phyloP scores from a whole-genome alignment of 768 basidiomycete species.

The Rhizopogon sp. region DNA sequence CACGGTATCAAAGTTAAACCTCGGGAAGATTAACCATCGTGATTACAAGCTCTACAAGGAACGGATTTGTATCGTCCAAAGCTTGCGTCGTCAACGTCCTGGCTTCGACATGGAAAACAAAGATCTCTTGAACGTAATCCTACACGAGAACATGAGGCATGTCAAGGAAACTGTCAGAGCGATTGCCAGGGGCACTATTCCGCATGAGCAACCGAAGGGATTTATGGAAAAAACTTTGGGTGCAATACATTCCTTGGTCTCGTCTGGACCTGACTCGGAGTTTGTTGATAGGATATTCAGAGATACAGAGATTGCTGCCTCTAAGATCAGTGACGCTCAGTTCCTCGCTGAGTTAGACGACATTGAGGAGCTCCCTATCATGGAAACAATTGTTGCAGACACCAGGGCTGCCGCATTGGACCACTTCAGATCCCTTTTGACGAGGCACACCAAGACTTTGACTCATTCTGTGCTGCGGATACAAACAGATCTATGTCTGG shows the following conservation, averaged over 20 bases:
- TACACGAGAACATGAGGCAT: not conserved
- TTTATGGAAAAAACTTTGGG: not conserved
- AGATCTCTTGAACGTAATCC: conserved; percentile 1
- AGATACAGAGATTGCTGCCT: not conserved
- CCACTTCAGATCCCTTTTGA: not conserved
- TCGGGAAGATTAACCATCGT: not conserved
- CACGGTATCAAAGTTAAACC: conserved; percentile 1
- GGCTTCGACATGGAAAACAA: not conserved
- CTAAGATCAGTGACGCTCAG: conserved; percentile 7
- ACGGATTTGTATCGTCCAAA: conserved; percentile 8
- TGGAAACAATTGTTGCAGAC: no score
- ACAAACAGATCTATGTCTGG: not conserved
- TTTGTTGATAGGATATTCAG: conserved; percentile 4
- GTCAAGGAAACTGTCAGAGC: not conserved
- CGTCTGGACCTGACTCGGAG: not conserved
- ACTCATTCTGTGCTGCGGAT: conserved; percentile 5
- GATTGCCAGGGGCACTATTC: not conserved
- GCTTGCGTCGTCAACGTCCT: not conserved
- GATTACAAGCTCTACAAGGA: conserved; percentile 14
- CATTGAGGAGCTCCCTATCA: conserved; percentile 3
- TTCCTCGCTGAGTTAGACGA: conserved; percentile 9
- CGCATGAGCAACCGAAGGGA: not conserved
- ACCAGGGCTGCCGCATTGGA: not conserved
- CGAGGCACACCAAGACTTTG: not conserved
- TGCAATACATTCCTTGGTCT: not conserved